Conservation (phyloP, 805 yeast genomes). For the Phaffomyces antillensis region DNA sequence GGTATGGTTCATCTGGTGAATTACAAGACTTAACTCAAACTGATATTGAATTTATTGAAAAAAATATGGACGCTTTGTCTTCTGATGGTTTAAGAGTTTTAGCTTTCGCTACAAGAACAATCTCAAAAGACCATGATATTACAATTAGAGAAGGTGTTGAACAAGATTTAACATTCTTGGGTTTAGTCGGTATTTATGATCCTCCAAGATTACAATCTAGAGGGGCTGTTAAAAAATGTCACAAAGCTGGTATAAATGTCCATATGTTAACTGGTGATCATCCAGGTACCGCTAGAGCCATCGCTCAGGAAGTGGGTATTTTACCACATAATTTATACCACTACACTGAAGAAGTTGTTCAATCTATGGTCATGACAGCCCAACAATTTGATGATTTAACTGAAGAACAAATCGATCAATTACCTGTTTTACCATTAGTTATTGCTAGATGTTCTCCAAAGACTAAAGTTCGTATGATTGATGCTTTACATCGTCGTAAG, state of each 20-base stretch:
- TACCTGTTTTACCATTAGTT: constrained; percentile 65
- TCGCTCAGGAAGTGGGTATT: constrained; percentile 77
- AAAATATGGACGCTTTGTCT: constrained; percentile 52
- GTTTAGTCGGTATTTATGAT: constrained; percentile 72
- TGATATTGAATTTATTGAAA: constrained; percentile 37
- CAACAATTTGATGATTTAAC: constrained; percentile 56
- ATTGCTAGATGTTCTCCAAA: constrained; percentile 82
- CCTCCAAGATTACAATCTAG: constrained; percentile 72
- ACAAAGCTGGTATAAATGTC: constrained; percentile 68
- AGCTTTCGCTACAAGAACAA: constrained; percentile 51
- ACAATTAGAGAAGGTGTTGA: constrained; percentile 44
- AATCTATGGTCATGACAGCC: constrained; percentile 72
- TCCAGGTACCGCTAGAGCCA: constrained; percentile 70
- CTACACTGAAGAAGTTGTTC: constrained; percentile 48
- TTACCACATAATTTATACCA: constrained; percentile 54
- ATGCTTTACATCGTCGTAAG: constrained; percentile 58
- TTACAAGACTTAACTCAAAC: constrained; percentile 32
- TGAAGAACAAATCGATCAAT: constrained; percentile 53
- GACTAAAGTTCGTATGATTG: constrained; percentile 76
- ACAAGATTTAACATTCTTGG: constrained; percentile 46
- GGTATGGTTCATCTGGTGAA: constrained; percentile 34
- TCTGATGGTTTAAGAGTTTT: constrained; percentile 64
- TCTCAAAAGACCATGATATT: constrained; percentile 25
- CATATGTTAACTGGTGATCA: constrained; percentile 83
- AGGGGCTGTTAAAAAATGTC: constrained; percentile 58